A percentile compares a stretch with the other conserved stretches of the same genome.
Evolutionary conservation across 192 early-diverging fungal species (phyloP).

Genomic region (Coemansia sp.): DNA sequence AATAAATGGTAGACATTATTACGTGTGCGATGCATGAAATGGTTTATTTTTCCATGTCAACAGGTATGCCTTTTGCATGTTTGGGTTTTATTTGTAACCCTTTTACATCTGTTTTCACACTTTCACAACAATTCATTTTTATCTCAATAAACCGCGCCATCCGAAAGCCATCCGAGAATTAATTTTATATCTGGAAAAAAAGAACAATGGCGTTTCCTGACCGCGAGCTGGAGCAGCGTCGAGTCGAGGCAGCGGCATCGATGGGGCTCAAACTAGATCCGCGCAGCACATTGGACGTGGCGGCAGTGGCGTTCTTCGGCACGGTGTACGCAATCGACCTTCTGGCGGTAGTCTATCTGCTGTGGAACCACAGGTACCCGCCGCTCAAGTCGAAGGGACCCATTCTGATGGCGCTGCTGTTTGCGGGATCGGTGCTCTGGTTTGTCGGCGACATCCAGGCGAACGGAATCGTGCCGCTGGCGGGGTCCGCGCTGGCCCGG

Average conservation of each 20-base stretch:
- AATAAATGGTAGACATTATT: too few relatives aligned
- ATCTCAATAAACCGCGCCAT: too few relatives aligned
- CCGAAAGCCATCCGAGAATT: too few relatives aligned
- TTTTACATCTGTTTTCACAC: too few relatives aligned
- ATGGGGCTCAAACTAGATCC: slow-evolving; percentile 18
- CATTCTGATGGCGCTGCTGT: slow-evolving; percentile 21
- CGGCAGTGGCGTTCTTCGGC: slow-evolving; percentile 7
- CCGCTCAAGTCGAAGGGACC: slow-evolving; percentile 42
- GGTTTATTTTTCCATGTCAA: too few relatives aligned
- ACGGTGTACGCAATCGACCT: slow-evolving; percentile 24
- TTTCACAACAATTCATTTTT: too few relatives aligned
- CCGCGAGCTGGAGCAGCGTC: slow-evolving; percentile 19
- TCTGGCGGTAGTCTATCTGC: slow-evolving; percentile 20
- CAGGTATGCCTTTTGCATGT: too few relatives aligned
- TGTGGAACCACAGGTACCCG: slow-evolving; percentile 40
- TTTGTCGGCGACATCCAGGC: slow-evolving; percentile 38
- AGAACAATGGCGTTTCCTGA: slow-evolving; percentile 24
- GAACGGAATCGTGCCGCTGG: slow-evolving; percentile 28
- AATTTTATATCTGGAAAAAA: too few relatives aligned
- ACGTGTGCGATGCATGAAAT: too few relatives aligned
- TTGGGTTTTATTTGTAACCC: too few relatives aligned
- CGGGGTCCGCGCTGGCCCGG: slow-evolving; percentile 10
- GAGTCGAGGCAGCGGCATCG: slow-evolving; percentile 15
- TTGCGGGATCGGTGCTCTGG: slow-evolving; percentile 25
- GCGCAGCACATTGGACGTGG: slow-evolving; percentile 10